A percentile compares a stretch with the other conserved stretches of the same genome.
Conservation (phyloP, 2,329 filamentous ascomycete genomes). For the Colletotrichum simmondsii region DNA sequence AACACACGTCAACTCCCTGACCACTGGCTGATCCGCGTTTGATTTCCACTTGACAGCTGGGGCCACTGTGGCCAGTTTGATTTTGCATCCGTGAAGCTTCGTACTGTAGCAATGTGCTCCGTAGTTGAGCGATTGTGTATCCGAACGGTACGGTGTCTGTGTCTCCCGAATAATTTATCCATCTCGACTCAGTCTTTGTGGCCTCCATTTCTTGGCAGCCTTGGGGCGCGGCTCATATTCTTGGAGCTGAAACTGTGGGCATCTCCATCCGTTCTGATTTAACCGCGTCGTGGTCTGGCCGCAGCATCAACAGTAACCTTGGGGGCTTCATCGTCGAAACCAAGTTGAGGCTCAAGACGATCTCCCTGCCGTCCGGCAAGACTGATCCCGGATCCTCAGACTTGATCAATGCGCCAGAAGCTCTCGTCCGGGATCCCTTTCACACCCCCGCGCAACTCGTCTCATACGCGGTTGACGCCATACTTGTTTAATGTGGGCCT, state of each 20-base stretch:
- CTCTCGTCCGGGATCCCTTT: not conserved
- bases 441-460: constrained; percentile 5
- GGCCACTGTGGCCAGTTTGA: not conserved
- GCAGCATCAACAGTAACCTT: not conserved
- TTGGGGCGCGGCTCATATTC: not conserved
- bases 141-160: not conserved
- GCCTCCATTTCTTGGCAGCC: not conserved
- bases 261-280: not conserved
- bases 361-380: constrained; percentile 21
- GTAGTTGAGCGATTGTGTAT: not conserved
- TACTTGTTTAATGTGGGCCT: constrained; percentile 12
- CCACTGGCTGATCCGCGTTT: constrained; percentile 23
- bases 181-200: not conserved
- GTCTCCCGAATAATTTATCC: not conserved
- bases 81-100: not conserved
- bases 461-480: constrained; percentile 19
- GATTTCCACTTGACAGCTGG: constrained; percentile 26
- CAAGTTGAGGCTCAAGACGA: constrained; percentile 25
- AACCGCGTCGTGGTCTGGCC: not conserved
- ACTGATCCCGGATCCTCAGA: constrained; percentile 26
- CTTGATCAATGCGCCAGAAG: constrained; percentile 25
- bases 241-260: not conserved
- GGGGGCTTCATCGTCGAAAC: constrained; percentile 1
- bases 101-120: no score
- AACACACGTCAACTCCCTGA: constrained; percentile 12